Percentiles rank a stretch among this genome's conserved stretches.
Evolutionary conservation across 2,329 filamentous ascomycete genomes (phyloP).

Genomic region (Fusarium sterilihyphosum): DNA sequence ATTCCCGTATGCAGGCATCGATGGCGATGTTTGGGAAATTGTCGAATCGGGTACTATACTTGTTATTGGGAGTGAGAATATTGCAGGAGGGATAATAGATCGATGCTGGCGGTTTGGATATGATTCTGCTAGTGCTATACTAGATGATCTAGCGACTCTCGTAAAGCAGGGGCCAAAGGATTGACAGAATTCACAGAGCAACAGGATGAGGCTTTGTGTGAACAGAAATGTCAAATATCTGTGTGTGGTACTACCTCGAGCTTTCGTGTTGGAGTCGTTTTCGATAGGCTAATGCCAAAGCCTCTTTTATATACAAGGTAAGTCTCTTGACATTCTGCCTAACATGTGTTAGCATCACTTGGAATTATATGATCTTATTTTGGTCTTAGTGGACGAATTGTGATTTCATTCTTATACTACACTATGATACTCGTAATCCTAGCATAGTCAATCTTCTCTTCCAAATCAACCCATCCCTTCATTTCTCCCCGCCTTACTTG

Average conservation of each 20-base stretch:
- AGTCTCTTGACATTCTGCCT: too few relatives aligned
- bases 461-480: fast-evolving
- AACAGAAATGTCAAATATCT: neutral
- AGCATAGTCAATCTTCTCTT: too few relatives aligned
- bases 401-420: neutral
- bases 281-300: neutral
- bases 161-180: fast-evolving
- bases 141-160: neutral
- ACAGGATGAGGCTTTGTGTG: neutral
- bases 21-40: neutral
- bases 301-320: neutral
- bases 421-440: neutral
- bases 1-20: neutral
- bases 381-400: fast-evolving
- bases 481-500: fast-evolving
- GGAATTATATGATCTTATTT: fast-evolving
- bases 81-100: fast-evolving
- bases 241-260: too few relatives aligned
- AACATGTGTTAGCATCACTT: neutral
- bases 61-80: neutral
- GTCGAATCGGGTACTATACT: neutral
- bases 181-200: neutral
- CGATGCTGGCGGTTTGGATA: neutral
- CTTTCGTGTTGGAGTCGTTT: neutral
- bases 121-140: neutral